Conservation (phyloP, 1,139 yeast genomes). For the Lodderomyces theae region DNA sequence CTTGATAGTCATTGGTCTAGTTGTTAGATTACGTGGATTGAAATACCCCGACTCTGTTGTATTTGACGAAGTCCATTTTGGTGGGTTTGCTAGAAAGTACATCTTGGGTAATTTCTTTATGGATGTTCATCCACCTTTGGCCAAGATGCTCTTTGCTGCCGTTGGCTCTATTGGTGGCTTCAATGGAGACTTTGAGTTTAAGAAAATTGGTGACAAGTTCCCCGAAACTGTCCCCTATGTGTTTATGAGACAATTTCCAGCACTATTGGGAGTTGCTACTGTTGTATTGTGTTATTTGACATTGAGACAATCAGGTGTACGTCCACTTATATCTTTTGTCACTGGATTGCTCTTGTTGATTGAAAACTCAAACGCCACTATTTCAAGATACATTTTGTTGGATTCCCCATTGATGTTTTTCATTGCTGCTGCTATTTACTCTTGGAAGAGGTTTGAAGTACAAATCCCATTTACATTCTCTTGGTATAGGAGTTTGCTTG, state of each 20-base stretch:
- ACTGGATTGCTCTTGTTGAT: slow-evolving; percentile 67
- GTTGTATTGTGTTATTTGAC: slow-evolving; percentile 76
- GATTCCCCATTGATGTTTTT: slow-evolving; percentile 91
- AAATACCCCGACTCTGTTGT: slow-evolving; percentile 34
- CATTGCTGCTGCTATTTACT: slow-evolving; percentile 82
- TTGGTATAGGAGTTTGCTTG: slow-evolving; percentile 71
- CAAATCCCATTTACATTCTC: slow-evolving; percentile 65
- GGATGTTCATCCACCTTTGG: slow-evolving; percentile 95
- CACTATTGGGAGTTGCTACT: slow-evolving; percentile 77
- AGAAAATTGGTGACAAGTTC: slow-evolving; percentile 63
- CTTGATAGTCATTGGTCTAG: slow-evolving; percentile 52
- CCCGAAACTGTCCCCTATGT: slow-evolving; percentile 67
- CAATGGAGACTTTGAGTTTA: slow-evolving; percentile 71
- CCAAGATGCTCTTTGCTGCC: slow-evolving; percentile 83
- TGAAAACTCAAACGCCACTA: slow-evolving; percentile 86
- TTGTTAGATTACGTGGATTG: slow-evolving; percentile 39
- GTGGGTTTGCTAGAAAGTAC: slow-evolving; percentile 76
- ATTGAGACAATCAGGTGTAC: slow-evolving; percentile 80
- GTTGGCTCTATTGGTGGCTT: slow-evolving; percentile 72
- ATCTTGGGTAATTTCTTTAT: slow-evolving; percentile 72
- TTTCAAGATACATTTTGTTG: slow-evolving; percentile 82
- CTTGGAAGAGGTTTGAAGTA: slow-evolving; percentile 77
- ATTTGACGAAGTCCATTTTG: slow-evolving; percentile 50
- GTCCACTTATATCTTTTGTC: slow-evolving; percentile 68
- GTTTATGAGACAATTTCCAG: slow-evolving; percentile 84